phyloP scores from a whole-genome alignment of 805 yeast genomes.

The Hanseniaspora opuntiae region DNA sequence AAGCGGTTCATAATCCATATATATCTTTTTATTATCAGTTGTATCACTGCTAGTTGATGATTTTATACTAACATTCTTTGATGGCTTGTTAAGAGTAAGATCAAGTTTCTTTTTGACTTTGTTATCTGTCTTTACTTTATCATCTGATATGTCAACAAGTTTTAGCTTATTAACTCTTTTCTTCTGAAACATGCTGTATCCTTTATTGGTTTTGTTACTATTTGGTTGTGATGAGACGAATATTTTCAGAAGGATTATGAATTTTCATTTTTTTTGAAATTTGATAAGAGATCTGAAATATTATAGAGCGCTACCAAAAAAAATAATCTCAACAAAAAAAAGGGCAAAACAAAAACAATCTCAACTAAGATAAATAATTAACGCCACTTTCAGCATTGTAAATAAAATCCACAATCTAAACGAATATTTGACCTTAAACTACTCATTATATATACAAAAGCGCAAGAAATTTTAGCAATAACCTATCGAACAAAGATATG shows the following conservation, averaged over 20 bases:
- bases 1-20: slow-evolving; percentile 81
- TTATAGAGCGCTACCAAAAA: too few relatives aligned
- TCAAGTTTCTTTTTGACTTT: neutral
- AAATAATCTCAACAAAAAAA: too few relatives aligned
- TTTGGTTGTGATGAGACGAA: neutral
- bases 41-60: neutral
- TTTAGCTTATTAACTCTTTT: slow-evolving; percentile 4
- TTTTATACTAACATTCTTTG: neutral
- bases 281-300: too few relatives aligned
- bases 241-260: neutral
- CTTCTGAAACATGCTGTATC: slow-evolving; percentile 5
- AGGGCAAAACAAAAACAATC: too few relatives aligned
- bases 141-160: neutral
- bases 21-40: slow-evolving; percentile 32
- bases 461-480: too few relatives aligned
- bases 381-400: too few relatives aligned
- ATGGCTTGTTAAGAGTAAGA: neutral
- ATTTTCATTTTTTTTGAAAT: too few relatives aligned
- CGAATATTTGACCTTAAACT: too few relatives aligned
- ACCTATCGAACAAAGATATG: neutral
- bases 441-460: too few relatives aligned
- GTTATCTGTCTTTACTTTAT: neutral
- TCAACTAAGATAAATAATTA: too few relatives aligned
- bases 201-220: neutral
- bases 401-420: too few relatives aligned